Evolutionary conservation across 768 basidiomycete species (phyloP), one percentile per base, ranked within the genome.

Genomic region (Tephrocybe sp.): DNA sequence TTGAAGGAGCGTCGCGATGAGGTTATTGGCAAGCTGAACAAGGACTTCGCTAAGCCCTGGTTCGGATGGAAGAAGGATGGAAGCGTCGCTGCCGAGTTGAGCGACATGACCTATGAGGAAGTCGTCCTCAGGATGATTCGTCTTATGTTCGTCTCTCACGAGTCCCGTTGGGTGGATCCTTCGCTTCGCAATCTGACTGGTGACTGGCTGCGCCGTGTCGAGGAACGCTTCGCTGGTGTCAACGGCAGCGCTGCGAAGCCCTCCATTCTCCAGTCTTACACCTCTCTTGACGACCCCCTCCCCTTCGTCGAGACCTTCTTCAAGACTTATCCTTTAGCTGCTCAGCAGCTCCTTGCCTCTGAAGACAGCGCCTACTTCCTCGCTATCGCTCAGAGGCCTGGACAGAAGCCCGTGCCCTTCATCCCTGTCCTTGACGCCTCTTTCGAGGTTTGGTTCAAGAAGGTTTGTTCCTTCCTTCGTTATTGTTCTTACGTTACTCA

Each of bases 381-480:
- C 31, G 88, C 92, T 27, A 98, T 99, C 61, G 78, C 92, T 19
- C 96, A 99, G 69, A 82, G 97, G 40, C 91, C 92, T 11, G 94
- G 93, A 3, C 97, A 99, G 77, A 99, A 98, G 71, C 97, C 97
- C 1, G 96, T 87, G 6, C 97, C 97, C 0, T 99, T 98, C 76
- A 97, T 99, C 59, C 95, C 96, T 4, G 86, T 99, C 25, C 81
- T 98, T 44, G 95, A 98, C 65, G 84, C 86, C 18, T 84, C 71
- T 57, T 98, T 98, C 63, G 92, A 95, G 65, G 94, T 98, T 44
- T 99, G 97, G 97, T 98, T 99, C 76, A 98, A 99, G 81, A 99
- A 99, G 87, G 92, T 89, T 53, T 54, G 35, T 28, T 25, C 5
- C 24, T 28, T 36, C 41, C 19, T 37, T 43, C 19, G 4, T 40